phyloP scores from a whole-genome alignment of 768 basidiomycete species.

The Lactifluus subvellereus region DNA sequence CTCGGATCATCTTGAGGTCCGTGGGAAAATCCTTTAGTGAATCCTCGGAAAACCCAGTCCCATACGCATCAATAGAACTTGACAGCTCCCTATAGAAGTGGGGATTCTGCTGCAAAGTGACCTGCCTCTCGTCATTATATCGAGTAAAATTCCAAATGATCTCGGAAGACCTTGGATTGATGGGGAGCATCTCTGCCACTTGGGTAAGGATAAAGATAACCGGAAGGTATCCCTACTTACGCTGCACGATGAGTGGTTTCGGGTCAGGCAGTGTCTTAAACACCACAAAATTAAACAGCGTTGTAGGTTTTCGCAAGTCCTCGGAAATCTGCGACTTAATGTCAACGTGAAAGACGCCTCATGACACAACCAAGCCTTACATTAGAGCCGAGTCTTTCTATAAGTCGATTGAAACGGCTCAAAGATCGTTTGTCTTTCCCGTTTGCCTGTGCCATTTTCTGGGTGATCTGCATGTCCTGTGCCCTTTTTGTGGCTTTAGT shows the following conservation, averaged over 20 bases:
- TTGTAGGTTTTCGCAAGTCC: no score
- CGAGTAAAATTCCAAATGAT: slow-evolving; percentile 11
- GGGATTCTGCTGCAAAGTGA: slow-evolving; percentile 12
- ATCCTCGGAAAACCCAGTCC: neutral
- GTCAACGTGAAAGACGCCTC: no score
- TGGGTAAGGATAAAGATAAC: neutral
- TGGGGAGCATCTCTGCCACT: neutral
- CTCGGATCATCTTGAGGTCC: neutral
- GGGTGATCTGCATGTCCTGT: no score
- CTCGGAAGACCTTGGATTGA: neutral
- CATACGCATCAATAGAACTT: neutral
- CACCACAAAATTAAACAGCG: no score
- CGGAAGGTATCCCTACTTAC: neutral
- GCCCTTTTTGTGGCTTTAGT: no score
- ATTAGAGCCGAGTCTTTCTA: no score
- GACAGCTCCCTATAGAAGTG: slow-evolving; percentile 6
- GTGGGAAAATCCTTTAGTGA: neutral
- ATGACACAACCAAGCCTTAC: no score
- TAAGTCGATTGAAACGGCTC: no score
- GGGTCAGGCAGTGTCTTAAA: no score
- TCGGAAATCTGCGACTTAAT: no score
- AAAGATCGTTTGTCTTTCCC: no score
- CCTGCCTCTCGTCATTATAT: neutral
- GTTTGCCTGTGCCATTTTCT: no score
- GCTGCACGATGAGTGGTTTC: neutral